phyloP scores from a whole-genome alignment of 345 rosid species.

The Schrenkiella parvula region DNA sequence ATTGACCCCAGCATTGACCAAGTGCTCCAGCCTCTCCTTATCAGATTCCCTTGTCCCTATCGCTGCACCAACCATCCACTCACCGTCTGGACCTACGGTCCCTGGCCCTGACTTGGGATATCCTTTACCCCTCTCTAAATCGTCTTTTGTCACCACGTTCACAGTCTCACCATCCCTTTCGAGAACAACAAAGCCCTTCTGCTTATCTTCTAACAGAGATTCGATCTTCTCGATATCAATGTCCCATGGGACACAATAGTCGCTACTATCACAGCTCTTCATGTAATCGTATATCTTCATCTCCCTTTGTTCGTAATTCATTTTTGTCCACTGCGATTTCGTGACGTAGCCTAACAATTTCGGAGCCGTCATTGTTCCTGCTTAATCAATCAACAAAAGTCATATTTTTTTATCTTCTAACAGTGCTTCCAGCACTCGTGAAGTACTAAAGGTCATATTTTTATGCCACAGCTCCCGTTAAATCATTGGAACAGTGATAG shows the following conservation, averaged over 20 bases:
- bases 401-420: no score
- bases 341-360: slow-evolving; percentile 58
- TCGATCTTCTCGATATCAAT: slow-evolving; percentile 54
- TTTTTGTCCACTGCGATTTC: slow-evolving; percentile 48
- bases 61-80: slow-evolving; percentile 93
- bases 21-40: slow-evolving; percentile 71
- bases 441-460: neutral
- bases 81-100: slow-evolving; percentile 64
- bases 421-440: neutral
- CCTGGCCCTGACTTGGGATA: slow-evolving; percentile 68
- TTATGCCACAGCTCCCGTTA: neutral
- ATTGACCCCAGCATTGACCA: slow-evolving; percentile 66
- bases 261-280: slow-evolving; percentile 41
- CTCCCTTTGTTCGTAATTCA: slow-evolving; percentile 45
- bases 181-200: slow-evolving; percentile 51
- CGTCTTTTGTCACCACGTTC: slow-evolving; percentile 63
- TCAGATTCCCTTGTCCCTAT: slow-evolving; percentile 80
- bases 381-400: slow-evolving; percentile 5
- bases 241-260: slow-evolving; percentile 46
- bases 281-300: slow-evolving; percentile 53
- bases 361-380: slow-evolving; percentile 45
- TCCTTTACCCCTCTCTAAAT: slow-evolving; percentile 64
- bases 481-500: slow-evolving; percentile 1
- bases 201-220: slow-evolving; percentile 39
- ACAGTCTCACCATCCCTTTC: slow-evolving; percentile 58